A percentile compares a stretch with the other conserved stretches of the same genome.
phyloP scores from a whole-genome alignment of 1,284 basidiomycete species.

The Trametes polyzona region DNA sequence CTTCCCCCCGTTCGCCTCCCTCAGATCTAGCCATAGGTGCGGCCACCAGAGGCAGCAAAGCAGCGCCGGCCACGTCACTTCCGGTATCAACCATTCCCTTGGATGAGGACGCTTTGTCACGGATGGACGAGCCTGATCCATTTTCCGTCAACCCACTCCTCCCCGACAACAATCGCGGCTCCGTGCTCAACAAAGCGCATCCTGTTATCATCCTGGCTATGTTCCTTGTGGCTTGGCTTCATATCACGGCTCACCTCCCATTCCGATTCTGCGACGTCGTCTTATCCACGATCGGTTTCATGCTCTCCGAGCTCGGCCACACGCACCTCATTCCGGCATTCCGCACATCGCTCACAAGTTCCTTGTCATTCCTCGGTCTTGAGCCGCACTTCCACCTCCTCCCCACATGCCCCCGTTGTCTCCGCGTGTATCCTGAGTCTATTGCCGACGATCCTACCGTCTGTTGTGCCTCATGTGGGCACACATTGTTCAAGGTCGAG shows the following conservation, averaged over 20 bases:
- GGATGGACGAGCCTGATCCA: too few species aligned
- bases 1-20: too few species aligned
- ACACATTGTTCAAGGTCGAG: conserved; percentile 10
- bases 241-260: conserved; percentile 19
- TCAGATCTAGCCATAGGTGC: too few species aligned
- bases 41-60: too few species aligned
- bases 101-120: too few species aligned
- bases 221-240: conserved; percentile 21
- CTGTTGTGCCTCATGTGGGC: conserved; percentile 3
- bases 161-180: too few species aligned
- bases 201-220: conserved; percentile 17
- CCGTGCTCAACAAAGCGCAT: too few species aligned
- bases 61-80: too few species aligned
- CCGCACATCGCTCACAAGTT: conserved; percentile 7
- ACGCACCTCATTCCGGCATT: neutral
- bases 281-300: conserved; percentile 3
- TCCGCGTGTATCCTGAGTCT: neutral
- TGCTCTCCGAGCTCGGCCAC: conserved; percentile 1
- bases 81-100: too few species aligned
- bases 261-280: conserved; percentile 17
- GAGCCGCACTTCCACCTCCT: conserved; percentile 6
- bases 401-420: conserved; percentile 16
- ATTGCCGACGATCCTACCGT: neutral
- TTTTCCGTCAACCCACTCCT: too few species aligned
- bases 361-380: conserved; percentile 5